Percentiles rank a stretch among this genome's conserved stretches.
These are phyloP conservation scores for Leptomonas pyrrhocoris DNA, from an alignment of 208 protist genomes.

Conservation along the genomic window DNA sequence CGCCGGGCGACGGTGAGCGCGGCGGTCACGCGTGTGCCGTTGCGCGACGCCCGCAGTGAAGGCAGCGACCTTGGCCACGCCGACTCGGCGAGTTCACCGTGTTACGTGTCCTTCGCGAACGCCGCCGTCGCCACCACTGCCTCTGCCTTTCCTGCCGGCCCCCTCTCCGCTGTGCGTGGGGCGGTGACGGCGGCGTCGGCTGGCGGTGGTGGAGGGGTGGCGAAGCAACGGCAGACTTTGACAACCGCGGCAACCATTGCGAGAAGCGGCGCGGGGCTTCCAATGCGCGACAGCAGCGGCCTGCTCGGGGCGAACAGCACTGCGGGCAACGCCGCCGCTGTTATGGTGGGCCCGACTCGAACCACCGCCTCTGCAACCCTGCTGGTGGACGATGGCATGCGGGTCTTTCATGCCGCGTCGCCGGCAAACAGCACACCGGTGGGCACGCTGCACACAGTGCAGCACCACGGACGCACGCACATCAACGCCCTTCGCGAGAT, in stretches of 20 bases:
- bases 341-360: neutral
- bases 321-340: neutral
- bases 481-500: slow-evolving; percentile 65
- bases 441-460: slow-evolving; percentile 19
- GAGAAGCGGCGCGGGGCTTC: slow-evolving; percentile 12
- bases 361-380: neutral
- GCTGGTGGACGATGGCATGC: slow-evolving; percentile 2
- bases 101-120: slow-evolving; percentile 15
- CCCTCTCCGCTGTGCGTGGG: slow-evolving; percentile 10
- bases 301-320: slow-evolving; percentile 2
- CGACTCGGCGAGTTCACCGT: slow-evolving; percentile 11
- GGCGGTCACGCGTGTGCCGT: slow-evolving; percentile 26
- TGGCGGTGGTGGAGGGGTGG: slow-evolving; percentile 10
- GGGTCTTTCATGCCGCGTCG: neutral
- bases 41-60: slow-evolving; percentile 26
- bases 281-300: slow-evolving; percentile 13
- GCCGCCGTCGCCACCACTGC: neutral
- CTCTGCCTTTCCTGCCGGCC: neutral
- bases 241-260: slow-evolving; percentile 1
- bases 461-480: slow-evolving; percentile 68
- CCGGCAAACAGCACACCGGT: neutral
- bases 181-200: no score
- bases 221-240: slow-evolving; percentile 8
- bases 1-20: slow-evolving; percentile 10
- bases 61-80: slow-evolving; percentile 6